Evolutionary conservation across 2,329 filamentous ascomycete genomes (phyloP).

Genomic region (Microsporum ferrugineum): DNA sequence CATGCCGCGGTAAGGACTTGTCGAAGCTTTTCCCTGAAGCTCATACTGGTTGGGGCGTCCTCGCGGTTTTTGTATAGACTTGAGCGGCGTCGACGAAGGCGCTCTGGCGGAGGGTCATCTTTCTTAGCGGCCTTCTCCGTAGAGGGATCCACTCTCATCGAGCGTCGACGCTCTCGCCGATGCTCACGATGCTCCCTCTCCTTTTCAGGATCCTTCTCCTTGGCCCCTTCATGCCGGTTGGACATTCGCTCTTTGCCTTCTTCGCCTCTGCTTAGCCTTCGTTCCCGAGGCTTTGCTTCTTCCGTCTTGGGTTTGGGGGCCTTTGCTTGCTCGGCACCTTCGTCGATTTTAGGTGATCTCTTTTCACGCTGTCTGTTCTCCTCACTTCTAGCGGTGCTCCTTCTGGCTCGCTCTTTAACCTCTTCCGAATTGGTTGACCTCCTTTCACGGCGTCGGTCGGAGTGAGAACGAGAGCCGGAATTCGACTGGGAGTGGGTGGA

Average conservation of each 20-base stretch:
- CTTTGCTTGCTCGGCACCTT: background rate
- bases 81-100: background rate
- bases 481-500: slow-evolving; percentile 22
- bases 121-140: background rate
- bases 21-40: slow-evolving; percentile 1
- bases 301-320: background rate
- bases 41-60: background rate
- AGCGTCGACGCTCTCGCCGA: background rate
- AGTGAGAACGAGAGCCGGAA: slow-evolving; percentile 10
- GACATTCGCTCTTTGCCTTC: background rate
- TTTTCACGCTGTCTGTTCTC: background rate
- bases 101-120: background rate
- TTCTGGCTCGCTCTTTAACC: background rate
- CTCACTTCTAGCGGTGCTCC: background rate
- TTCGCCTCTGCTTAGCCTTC: background rate
- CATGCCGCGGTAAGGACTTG: background rate
- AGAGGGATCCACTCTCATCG: background rate
- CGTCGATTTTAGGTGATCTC: background rate
- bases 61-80: background rate
- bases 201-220: background rate
- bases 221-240: background rate
- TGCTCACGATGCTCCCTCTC: background rate
- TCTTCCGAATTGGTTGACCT: background rate
- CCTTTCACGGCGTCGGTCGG: background rate
- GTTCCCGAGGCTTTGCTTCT: background rate